Base-by-base conservation (phyloP, 1,139 yeast genomes). In the Meyerozyma smithsonii region DNA sequence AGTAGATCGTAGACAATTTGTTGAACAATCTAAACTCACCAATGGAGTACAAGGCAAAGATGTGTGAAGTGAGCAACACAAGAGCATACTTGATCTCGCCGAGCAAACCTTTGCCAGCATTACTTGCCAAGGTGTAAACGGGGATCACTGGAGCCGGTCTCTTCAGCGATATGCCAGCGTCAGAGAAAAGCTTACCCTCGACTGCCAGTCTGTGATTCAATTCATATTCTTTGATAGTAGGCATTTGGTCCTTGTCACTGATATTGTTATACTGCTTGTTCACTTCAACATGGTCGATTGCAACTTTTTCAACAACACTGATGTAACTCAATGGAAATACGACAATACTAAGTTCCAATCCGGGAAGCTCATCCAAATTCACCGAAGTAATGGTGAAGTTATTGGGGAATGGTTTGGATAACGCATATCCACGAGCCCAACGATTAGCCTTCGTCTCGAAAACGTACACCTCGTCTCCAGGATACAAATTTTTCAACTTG, bases 361-460 rank as follows among this genome's bases (percentile, higher is more conserved):
- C 80, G 1, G 88, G 87, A 41, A 84, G 63, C 42, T 76, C 77
- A 42, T 81, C 85, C 52, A 79, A 66, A 47, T 77, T 77, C 28
- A 78, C 74, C 2, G 83, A 72, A 18, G 79, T 77, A 35, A 79
- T 72, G 40, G 83, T 74, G 57, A 79, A 83, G 54, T 82, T 87
- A 36, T 77, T 73, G 2, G 92, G 92, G 43, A 79, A 64, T 4
- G 90, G 88, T 47, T 76, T 74, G 35, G 74, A 53, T 33, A 79
- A 66, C 4, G 77, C 71, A 58, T 87, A 86, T 15, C 90, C 96
- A 52, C 96, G 72, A 28, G 82, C 89, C 96, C 96, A 87, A 45
- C 75, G 75, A 12, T 70, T 69, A 35, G 66, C 67, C 47, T 75
- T 76, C 23, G 81, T 69, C 58, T 88, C 96, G 54, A 88, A 85